Evolutionary conservation across 345 rosid species (phyloP).

Genomic region (Gossypium sturtianum): DNA sequence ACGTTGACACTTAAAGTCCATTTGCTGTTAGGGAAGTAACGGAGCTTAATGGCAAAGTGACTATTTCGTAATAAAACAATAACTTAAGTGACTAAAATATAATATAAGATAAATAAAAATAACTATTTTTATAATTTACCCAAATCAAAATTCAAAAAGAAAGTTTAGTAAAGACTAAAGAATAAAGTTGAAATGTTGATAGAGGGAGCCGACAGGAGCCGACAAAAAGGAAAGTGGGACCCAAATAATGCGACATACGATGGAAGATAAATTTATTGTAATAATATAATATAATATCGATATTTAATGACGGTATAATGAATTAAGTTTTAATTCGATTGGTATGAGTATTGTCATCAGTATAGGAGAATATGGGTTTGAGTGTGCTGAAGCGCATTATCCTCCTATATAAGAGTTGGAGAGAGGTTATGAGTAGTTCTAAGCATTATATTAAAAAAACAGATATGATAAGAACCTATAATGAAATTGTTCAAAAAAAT

Average conservation of each 20-base stretch:
- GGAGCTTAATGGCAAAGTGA: rapidly evolving
- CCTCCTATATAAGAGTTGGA: rapidly evolving
- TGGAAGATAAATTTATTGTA: neutral
- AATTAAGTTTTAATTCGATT: no score
- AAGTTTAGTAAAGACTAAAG: neutral
- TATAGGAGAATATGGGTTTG: rapidly evolving
- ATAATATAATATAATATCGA: neutral
- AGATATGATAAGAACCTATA: rapidly evolving
- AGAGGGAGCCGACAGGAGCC: constrained; percentile 26
- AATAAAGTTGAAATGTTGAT: constrained; percentile 3
- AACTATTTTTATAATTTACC: no score
- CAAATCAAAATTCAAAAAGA: neutral
- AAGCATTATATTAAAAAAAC: no score
- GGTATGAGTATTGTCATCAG: rapidly evolving
- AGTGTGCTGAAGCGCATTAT: rapidly evolving
- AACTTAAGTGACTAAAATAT: no score
- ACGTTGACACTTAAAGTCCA: rapidly evolving
- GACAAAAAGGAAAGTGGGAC: constrained; percentile 32
- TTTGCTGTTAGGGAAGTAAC: no score
- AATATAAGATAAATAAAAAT: no score
- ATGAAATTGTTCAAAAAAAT: no score
- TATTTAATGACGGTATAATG: no score
- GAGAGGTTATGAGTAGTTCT: rapidly evolving
- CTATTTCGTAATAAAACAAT: no score
- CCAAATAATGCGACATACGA: constrained; percentile 41